phyloP scores from a whole-genome alignment of 2,329 filamentous ascomycete species.

The Ceratocystis eucalypticola region DNA sequence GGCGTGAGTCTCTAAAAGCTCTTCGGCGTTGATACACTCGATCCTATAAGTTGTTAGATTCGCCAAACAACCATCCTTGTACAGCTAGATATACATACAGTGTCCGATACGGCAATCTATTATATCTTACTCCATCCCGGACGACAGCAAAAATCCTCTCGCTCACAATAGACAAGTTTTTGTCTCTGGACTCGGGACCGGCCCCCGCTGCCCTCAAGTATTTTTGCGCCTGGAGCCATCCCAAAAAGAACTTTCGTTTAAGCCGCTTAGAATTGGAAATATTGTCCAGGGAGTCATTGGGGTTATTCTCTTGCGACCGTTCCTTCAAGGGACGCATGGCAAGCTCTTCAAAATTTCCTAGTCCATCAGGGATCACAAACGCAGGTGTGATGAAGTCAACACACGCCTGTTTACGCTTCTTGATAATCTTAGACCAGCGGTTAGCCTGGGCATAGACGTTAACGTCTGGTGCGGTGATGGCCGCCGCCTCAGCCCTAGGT shows the following conservation, averaged over 20 bases:
- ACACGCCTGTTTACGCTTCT: conserved; percentile 12
- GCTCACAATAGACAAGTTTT: not conserved
- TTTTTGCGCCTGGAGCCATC: conserved; percentile 3
- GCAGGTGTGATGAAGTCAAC: conserved; percentile 23
- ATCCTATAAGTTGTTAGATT: conserved; percentile 8
- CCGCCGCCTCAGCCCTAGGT: conserved; percentile 11
- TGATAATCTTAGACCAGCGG: conserved; percentile 14
- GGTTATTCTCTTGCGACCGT: not conserved
- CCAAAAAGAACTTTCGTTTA: conserved; percentile 13
- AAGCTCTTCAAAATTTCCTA: conserved; percentile 23
- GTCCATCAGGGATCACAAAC: conserved; percentile 30
- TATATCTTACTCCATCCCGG: conserved; percentile 3
- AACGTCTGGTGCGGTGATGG: conserved; percentile 7
- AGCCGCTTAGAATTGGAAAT: not conserved
- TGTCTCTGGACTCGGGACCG: not conserved
- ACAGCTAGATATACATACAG: conserved; percentile 10
- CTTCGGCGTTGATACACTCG: not conserved
- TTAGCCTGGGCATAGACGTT: conserved; percentile 11
- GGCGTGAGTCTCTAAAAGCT: not conserved
- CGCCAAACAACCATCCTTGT: not conserved
- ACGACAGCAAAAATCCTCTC: conserved; percentile 7
- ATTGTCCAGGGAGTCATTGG: not conserved
- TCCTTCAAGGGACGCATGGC: conserved; percentile 15
- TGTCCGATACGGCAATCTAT: conserved; percentile 9
- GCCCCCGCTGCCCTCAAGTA: not conserved